These are phyloP conservation scores for Veloboletus limbatus DNA, from an alignment of 1,284 basidiomycete genomes.

Conservation along the genomic window DNA sequence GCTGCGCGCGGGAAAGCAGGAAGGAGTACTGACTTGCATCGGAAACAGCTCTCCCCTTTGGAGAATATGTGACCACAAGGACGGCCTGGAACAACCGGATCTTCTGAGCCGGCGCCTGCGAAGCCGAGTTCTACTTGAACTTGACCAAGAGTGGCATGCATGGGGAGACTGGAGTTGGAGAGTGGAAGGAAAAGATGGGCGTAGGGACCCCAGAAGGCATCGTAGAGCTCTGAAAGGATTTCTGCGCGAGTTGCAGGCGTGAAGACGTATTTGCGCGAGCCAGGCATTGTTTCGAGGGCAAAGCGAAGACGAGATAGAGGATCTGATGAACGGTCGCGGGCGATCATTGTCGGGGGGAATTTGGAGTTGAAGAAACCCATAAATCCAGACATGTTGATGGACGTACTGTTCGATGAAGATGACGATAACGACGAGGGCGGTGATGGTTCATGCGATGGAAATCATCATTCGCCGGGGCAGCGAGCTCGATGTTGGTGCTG, in stretches of 20 bases:
- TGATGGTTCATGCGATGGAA: too few relatives aligned
- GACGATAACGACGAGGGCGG: too few relatives aligned
- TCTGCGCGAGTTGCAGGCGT: slow-evolving; percentile 68
- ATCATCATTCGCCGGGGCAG: too few relatives aligned
- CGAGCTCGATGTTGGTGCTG: too few relatives aligned
- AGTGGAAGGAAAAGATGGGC: slow-evolving; percentile 66
- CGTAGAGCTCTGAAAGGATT: slow-evolving; percentile 75
- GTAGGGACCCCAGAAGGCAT: slow-evolving; percentile 75
- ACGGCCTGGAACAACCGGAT: slow-evolving; percentile 58
- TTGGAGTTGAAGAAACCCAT: slow-evolving; percentile 50
- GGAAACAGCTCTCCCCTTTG: slow-evolving; percentile 84
- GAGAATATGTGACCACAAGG: slow-evolving; percentile 77
- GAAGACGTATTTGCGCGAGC: slow-evolving; percentile 71
- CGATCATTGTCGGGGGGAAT: slow-evolving; percentile 49
- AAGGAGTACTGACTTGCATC: slow-evolving; percentile 74
- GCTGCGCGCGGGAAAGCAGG: neutral
- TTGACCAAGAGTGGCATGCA: slow-evolving; percentile 61
- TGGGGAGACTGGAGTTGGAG: slow-evolving; percentile 56
- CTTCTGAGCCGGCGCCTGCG: slow-evolving; percentile 53
- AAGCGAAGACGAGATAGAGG: slow-evolving; percentile 68
- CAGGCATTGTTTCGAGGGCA: slow-evolving; percentile 74
- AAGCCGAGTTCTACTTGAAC: slow-evolving; percentile 59
- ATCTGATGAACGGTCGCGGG: slow-evolving; percentile 52
- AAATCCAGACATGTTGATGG: slow-evolving; percentile 42
- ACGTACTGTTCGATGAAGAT: too few relatives aligned